These are phyloP conservation scores for Ustilago crameri DNA, from an alignment of 1,284 basidiomycete species.

Conservation along the genomic window DNA sequence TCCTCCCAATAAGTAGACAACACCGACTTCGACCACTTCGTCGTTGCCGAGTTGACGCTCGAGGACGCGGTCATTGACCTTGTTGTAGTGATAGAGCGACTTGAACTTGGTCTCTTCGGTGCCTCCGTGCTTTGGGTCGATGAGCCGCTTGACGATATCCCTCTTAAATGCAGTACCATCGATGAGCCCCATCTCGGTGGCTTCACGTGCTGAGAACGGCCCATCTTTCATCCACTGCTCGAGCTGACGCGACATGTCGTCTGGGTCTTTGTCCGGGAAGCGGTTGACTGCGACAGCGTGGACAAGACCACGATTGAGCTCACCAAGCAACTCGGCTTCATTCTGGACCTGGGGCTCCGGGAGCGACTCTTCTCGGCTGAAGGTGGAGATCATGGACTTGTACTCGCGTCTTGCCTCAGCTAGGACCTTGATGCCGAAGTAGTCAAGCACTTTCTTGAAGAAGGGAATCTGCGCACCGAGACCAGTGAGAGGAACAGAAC, in stretches of 20 bases:
- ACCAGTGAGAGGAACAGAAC: conserved; percentile 69
- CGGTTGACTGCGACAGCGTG: conserved; percentile 57
- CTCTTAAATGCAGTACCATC: conserved; percentile 67
- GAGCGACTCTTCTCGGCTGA: conserved; percentile 55
- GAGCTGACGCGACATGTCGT: conserved; percentile 58
- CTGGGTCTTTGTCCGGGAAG: conserved; percentile 46
- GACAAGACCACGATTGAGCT: conserved; percentile 57
- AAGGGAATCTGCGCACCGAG: conserved; percentile 60
- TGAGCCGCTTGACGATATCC: conserved; percentile 60
- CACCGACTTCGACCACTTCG: conserved; percentile 66
- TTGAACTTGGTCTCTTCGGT: conserved; percentile 55
- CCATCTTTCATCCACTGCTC: conserved; percentile 65
- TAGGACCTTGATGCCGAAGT: conserved; percentile 69
- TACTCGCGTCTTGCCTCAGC: conserved; percentile 69
- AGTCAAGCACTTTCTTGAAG: conserved; percentile 67
- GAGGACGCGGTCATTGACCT: conserved; percentile 40
- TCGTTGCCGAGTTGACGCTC: conserved; percentile 57
- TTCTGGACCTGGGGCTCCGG: conserved; percentile 57
- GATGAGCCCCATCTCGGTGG: conserved; percentile 66
- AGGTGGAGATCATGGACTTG: conserved; percentile 67
- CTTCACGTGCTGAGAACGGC: conserved; percentile 68
- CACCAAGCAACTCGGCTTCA: conserved; percentile 62
- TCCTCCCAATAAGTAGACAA: conserved; percentile 69
- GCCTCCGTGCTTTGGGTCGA: conserved; percentile 49
- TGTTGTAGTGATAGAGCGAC: conserved; percentile 55